Evolutionary conservation across 164 flowering plant species (phyloP), one percentile per base, ranked within the genome.

Genomic region (Berberis thunbergii): DNA sequence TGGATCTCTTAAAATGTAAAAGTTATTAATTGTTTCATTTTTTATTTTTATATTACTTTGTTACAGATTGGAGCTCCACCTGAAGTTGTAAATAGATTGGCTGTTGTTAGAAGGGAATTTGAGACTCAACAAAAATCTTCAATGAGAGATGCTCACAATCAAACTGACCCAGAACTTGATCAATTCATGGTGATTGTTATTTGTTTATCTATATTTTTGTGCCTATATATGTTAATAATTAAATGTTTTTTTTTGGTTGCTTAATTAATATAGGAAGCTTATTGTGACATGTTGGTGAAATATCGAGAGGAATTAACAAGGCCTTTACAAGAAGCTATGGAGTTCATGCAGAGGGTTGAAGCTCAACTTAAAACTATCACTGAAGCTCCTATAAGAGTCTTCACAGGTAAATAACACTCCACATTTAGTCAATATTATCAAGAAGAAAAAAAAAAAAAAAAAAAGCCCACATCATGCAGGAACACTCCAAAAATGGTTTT

Each of bases 291-390:
- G 96, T 70, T 94, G 64, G 88, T 87, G 76, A 94, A 94, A 70
- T 94, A 90, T 63, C 77, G 91, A 26, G 96, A 94, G 70, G 98
- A 90, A 70, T 73, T 94, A 7, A 79, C 87, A 6, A 80, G 97
- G 75, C 98, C 98, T 0, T 70, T 93, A 54, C 98, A 93, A 71
- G 98, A 93, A 68, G 98, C 98, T 9, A 88, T 85, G 89, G 97
- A 90, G 60, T 93, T 93, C 89, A 86, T 90, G 90, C 77, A 83
- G 46, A 73, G 92, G 62, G 80, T 93, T 41, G 98, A 93, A 71
- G 62, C 92, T 38, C 97, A 93, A 74, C 91, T 93, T 4, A 89
- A 79, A 56, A 71, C 82, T 70, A 73, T 89, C 1, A 64, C 73
- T 60, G 74, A 77, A 66, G 81, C 76, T 41, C 75, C 88, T 43